Evolutionary conservation across 768 basidiomycete genomes (phyloP).

Genomic region (Suillus alpinus): DNA sequence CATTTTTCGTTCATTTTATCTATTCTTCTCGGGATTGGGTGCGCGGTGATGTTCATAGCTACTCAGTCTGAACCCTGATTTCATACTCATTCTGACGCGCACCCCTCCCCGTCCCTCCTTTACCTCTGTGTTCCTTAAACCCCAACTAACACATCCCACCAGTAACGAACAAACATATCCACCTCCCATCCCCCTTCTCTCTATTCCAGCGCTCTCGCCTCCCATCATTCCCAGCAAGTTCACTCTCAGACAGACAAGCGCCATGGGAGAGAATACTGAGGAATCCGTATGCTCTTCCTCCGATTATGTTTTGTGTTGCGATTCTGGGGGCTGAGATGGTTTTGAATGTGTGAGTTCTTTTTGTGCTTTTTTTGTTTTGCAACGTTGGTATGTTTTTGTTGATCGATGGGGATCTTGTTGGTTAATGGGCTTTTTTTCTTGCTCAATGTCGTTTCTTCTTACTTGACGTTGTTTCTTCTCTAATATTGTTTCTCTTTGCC

Average conservation of each 20-base stretch:
- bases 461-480: too few relatives aligned
- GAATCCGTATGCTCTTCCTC: constrained; percentile 75
- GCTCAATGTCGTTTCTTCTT: too few relatives aligned
- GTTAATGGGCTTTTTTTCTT: too few relatives aligned
- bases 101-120: background rate
- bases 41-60: background rate
- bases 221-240: background rate
- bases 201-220: background rate
- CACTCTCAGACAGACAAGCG: background rate
- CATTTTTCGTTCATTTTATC: background rate
- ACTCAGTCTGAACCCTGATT: background rate
- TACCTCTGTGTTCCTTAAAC: background rate
- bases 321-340: constrained; percentile 53
- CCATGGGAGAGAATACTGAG: constrained; percentile 39
- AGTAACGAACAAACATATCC: background rate
- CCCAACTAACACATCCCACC: background rate
- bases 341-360: constrained; percentile 53
- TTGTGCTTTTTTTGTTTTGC: too few relatives aligned
- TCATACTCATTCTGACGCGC: background rate
- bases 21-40: background rate
- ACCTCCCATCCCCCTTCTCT: background rate
- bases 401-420: too few relatives aligned
- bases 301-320: constrained; percentile 53
- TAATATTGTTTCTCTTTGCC: too few relatives aligned
- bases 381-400: too few relatives aligned